These are phyloP conservation scores for Sungouiella thailandica DNA, from an alignment of 805 yeast genomes.

Conservation along the genomic window DNA sequence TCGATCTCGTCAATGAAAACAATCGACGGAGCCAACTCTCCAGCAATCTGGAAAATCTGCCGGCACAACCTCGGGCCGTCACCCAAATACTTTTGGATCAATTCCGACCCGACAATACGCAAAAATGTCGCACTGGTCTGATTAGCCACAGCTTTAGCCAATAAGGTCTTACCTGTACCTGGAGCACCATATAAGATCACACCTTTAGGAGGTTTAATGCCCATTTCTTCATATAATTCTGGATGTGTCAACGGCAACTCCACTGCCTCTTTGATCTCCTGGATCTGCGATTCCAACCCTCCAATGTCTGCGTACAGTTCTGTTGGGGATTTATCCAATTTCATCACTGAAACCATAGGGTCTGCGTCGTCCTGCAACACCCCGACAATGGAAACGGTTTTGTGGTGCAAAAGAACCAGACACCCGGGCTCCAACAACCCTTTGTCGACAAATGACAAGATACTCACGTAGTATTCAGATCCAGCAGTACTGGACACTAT, in stretches of 20 bases:
- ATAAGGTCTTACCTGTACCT: slow-evolving; percentile 93
- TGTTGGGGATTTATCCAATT: slow-evolving; percentile 94
- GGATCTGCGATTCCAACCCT: slow-evolving; percentile 92
- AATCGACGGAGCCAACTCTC: slow-evolving; percentile 96
- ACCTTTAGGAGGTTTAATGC: slow-evolving; percentile 97
- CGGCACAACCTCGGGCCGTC: slow-evolving; percentile 95
- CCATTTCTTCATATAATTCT: slow-evolving; percentile 96
- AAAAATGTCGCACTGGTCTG: slow-evolving; percentile 95
- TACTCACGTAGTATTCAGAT: slow-evolving; percentile 95
- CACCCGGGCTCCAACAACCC: slow-evolving; percentile 96
- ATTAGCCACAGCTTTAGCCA: slow-evolving; percentile 97
- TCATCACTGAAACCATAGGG: slow-evolving; percentile 97
- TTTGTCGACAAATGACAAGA: slow-evolving; percentile 93
- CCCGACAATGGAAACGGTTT: slow-evolving; percentile 94
- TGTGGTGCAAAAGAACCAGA: slow-evolving; percentile 90
- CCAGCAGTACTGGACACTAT: slow-evolving; percentile 95
- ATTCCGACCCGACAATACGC: slow-evolving; percentile 94
- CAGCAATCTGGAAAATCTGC: slow-evolving; percentile 93
- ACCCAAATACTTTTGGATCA: slow-evolving; percentile 94
- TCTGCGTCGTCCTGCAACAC: slow-evolving; percentile 97
- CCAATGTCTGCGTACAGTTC: slow-evolving; percentile 97
- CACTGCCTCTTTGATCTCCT: slow-evolving; percentile 96
- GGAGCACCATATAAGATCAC: slow-evolving; percentile 97
- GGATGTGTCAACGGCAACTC: slow-evolving; percentile 96
- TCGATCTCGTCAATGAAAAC: slow-evolving; percentile 98